Base-by-base conservation (phyloP, 2,329 filamentous ascomycete genomes). In the Paracoccidioides lutzii region DNA sequence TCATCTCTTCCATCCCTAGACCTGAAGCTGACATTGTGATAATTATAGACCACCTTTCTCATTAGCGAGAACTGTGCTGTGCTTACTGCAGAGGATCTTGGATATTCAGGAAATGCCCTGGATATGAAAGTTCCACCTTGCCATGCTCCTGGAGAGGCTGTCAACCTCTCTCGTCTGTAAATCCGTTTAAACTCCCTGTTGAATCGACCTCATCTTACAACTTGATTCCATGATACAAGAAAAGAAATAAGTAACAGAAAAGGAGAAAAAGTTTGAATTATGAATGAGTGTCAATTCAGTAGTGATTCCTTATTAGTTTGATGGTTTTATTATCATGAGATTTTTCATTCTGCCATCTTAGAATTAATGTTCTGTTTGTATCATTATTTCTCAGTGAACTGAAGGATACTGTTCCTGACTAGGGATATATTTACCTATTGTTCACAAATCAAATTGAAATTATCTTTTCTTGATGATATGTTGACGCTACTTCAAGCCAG, bases 11-110 rank as follows among this genome's bases (percentile, higher is more conserved):
- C 43, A 37, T n/a, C n/a, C n/a, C n/a, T 50, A 12, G 9, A 41
- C 28, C 14, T 33, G 9, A 41, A 38, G 44, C 57, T 64, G 38
- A 63, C 14, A 4, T 9, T 43, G 14, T 32, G 73, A 33, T 28
- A n/a, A 35, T 8, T 28, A 6, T 79, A 81, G 59, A 88, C 84
- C 40, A 85, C 86, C 4, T 76, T 89, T 8, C 76, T 88, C 52
- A 88, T 89, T 58, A 85, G 85, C 42, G 85, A 89, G 75, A 89
- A 88, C 75, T 82, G 79, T 53, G 82, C 84, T 1, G 73, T 85
- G 58, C 77, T 90, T 28, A 77, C 81, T 1, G 86, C 78, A 7
- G 86, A 90, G 69, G 86, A 90, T 60, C 72, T 90, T 15, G 86
- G 84, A 3, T 89, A 90, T 71, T 82, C 79, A 40, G 87, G 87